Base-by-base conservation (phyloP, 495 filamentous ascomycete genomes). In the Daldinia concentrica region DNA sequence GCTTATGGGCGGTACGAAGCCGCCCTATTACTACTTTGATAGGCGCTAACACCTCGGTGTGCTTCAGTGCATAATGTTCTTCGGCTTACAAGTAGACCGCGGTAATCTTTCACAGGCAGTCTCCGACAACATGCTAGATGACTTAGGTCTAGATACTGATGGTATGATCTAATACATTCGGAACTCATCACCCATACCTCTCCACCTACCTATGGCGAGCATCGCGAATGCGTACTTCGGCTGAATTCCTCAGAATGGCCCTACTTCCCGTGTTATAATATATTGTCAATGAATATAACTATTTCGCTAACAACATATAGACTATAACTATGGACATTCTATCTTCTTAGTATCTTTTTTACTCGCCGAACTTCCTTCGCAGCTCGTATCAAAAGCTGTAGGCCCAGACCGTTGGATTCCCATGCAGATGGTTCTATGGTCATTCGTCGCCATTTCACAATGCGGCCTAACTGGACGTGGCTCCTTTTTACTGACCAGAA, bases 331-430 rank as follows among this genome's bases (percentile, higher is more conserved):
- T 30, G 90, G 89, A 0, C 87, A 93, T 68, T 91, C 88, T 0
- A 91, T 95, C 36, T 94, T 91, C 78, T 84, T 86, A 19, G 56
- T 91, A n/a, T 82, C 78, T 4, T 93, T 94, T 73, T 77, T 94
- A 1, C 79, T 84, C 5, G 89, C 91, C 0, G 91, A 94, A 73
- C 77, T 94, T 3, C 91, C 91, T 2, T 92, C 89, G 0, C 91
- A 94, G 73, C 79, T 94, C 4, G 75, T 94, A 15, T 87, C 85
- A 39, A 94, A 95, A 78, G 88, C 85, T 64, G 45, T 95, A n/a
- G 93, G 93, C 0, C 90, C 91, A 0, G 92, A 95, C 72, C 83
- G 86, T 56, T 95, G 92, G 92, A 93, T 96, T 71, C 92, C 92
- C 27, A 71, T 76, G 34, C 77, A 79, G 72, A 86, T 87, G 77